phyloP scores from a whole-genome alignment of 106 monocot species.

The Dioscorea zingiberensis region DNA sequence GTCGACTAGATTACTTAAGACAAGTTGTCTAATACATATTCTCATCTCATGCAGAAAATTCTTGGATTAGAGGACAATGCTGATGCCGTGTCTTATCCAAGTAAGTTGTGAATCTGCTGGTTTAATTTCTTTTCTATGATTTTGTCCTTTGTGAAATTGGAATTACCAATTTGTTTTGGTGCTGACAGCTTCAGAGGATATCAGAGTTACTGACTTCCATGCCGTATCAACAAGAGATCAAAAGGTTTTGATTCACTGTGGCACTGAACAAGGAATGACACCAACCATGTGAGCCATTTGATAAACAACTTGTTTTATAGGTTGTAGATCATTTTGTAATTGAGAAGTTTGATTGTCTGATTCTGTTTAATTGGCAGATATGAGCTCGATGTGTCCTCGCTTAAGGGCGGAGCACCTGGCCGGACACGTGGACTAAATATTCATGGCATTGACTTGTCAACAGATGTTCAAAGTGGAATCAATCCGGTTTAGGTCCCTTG shows the following conservation, averaged over 20 bases:
- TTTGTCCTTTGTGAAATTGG: background rate
- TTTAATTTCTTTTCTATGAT: background rate
- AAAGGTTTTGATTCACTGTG: conserved; percentile 46
- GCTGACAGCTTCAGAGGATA: conserved; percentile 28
- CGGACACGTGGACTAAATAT: conserved; percentile 57
- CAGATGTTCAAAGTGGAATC: conserved; percentile 2
- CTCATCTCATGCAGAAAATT: conserved; percentile 15
- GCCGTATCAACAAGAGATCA: conserved; percentile 23
- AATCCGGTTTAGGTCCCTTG: no score
- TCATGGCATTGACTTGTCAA: background rate
- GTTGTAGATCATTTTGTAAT: no score
- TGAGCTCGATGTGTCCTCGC: conserved; percentile 45
- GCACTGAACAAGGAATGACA: conserved; percentile 12
- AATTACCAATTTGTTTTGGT: background rate
- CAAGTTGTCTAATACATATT: background rate
- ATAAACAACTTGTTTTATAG: background rate
- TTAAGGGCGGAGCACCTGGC: conserved; percentile 75
- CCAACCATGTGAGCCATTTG: conserved; percentile 31
- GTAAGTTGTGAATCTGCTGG: conserved; percentile 22
- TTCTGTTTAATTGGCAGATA: conserved; percentile 21
- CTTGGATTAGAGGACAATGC: conserved; percentile 40
- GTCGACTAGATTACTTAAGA: background rate
- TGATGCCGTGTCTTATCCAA: conserved; percentile 14
- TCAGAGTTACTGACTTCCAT: conserved; percentile 15
- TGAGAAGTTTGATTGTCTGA: background rate